Base-by-base conservation (phyloP, 805 yeast species). In the Yamadazyma insecticola region DNA sequence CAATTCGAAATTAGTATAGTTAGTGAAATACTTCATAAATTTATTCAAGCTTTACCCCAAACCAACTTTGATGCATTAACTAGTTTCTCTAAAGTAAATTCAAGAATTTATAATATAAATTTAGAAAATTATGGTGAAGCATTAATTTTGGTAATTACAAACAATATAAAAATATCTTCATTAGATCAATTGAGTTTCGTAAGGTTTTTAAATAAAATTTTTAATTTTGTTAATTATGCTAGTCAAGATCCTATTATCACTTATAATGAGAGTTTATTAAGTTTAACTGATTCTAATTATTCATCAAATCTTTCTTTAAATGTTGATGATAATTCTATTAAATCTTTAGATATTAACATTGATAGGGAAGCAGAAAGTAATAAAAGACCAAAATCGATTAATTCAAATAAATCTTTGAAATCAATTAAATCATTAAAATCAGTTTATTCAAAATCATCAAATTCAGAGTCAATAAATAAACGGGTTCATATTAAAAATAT, bases 261-360 rank as follows among this genome's bases (percentile, higher is more conserved):
- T n/a, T 21, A 16, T 15, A 24, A n/a, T 18, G 40, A 39, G n/a
- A 21, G 26, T 16, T 24, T 40, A 13, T 27, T 35, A 13, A 41
- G 45, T 21, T 35, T 34, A 16, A 41, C 39, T 18, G 40, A 37
- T 14, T 38, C 41, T 11, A 37, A 35, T 13, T n/a, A n/a, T n/a
- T 11, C 33, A 18, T 36, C 39, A 20, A 35, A 28, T 5, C 29
- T 41, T 16, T 41, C 45, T 3, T 35, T 41, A 17, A 18, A 13
- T 4, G 22, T 24, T 20, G 39, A 35, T 24, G 20, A 16, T 10
- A 26, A 28, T 16, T 36, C 40, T 15, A 18, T 28, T 22, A 24
- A 14, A 13, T 5, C 10, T 14, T 13, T 24, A 24, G 27, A 14
- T 12, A 16, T 13, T 17, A 14, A 7, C 7, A 13, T 13, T 12